phyloP scores from a whole-genome alignment of 805 yeast species.

The Lachancea sp. region DNA sequence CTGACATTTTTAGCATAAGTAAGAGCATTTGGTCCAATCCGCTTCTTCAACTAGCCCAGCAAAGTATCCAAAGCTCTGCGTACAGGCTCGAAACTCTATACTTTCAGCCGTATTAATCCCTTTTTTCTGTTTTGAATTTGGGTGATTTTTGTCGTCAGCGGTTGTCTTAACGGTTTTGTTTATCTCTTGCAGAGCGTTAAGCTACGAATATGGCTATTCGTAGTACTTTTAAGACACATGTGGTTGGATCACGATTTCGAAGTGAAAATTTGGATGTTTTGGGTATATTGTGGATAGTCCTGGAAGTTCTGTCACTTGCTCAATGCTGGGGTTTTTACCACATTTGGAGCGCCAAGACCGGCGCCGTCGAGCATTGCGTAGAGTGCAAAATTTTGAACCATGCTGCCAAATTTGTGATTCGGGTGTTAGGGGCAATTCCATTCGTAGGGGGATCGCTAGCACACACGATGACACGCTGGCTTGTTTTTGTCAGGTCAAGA shows the following conservation, averaged over 20 bases:
- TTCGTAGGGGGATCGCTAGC: constrained; percentile 15
- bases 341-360: constrained; percentile 1
- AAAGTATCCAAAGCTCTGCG: too few relatives aligned
- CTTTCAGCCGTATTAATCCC: too few relatives aligned
- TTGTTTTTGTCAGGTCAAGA: background rate
- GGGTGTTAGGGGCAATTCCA: constrained; percentile 15
- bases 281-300: constrained; percentile 3
- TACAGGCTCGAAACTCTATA: too few relatives aligned
- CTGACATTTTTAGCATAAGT: too few relatives aligned
- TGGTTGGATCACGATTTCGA: constrained; percentile 17
- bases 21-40: too few relatives aligned
- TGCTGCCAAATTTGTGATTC: background rate
- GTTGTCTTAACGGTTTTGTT: too few relatives aligned
- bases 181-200: background rate
- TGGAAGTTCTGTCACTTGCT: background rate
- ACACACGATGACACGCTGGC: constrained; percentile 1
- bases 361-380: background rate
- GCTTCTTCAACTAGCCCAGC: too few relatives aligned
- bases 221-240: constrained; percentile 16
- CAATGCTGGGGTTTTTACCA: background rate
- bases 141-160: too few relatives aligned
- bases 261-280: constrained; percentile 10
- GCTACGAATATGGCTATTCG: background rate
- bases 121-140: too few relatives aligned
- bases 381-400: background rate